Conservation (phyloP, 257 asterid species). For the Fraxinus pennsylvanica region DNA sequence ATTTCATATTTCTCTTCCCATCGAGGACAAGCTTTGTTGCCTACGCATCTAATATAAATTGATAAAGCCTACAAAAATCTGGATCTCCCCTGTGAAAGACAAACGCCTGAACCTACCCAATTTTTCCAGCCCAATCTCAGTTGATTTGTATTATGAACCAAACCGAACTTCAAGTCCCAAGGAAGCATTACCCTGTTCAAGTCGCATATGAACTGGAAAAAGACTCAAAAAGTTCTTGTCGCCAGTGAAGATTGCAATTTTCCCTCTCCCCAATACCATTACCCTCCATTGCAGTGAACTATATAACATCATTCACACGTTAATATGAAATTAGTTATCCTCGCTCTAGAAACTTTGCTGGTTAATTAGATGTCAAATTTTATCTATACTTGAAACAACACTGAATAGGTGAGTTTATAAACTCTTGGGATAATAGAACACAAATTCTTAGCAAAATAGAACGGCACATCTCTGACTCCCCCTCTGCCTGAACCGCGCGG, state of each 20-base stretch:
- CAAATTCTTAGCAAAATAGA: background rate
- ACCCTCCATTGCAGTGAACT: conserved; percentile 1
- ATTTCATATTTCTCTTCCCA: background rate
- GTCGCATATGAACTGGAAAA: background rate
- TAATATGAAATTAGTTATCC: conserved; percentile 6
- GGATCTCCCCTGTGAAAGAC: conserved; percentile 1
- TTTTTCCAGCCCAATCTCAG: background rate
- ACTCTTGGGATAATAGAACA: background rate
- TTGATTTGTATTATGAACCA: conserved; percentile 5
- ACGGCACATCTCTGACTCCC: background rate
- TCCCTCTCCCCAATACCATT: conserved; percentile 8
- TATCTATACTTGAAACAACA: conserved; percentile 7
- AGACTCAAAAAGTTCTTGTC: background rate
- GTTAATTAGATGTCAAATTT: background rate
- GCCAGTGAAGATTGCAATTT: background rate
- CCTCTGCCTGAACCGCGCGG: background rate
- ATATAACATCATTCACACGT: background rate
- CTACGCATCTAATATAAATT: conserved; percentile 9
- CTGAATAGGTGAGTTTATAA: conserved; percentile 3
- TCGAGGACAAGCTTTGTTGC: conserved; percentile 2
- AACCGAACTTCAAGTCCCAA: conserved; percentile 7
- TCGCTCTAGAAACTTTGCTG: background rate
- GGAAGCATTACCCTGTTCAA: conserved; percentile 14
- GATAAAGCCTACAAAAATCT: background rate
- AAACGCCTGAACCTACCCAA: conserved; percentile 1